Evolutionary conservation across 192 early-diverging fungal species (phyloP).

Genomic region (Coemansia sp.): DNA sequence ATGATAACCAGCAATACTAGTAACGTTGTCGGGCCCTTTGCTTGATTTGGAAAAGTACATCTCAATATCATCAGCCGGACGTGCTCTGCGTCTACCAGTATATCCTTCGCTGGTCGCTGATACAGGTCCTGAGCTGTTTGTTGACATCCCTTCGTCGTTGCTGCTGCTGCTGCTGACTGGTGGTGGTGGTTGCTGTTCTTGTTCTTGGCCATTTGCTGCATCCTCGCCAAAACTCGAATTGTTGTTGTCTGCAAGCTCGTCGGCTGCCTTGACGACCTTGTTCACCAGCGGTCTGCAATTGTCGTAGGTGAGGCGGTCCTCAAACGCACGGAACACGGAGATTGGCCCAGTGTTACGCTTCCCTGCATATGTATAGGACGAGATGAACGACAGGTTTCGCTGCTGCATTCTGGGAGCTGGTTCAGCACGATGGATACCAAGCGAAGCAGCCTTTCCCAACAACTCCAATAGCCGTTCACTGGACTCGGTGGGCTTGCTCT

Average conservation of each 20-base stretch:
- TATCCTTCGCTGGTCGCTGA: background rate
- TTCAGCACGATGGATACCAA: conserved; percentile 34
- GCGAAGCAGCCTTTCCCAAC: conserved; percentile 22
- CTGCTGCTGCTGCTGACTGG: background rate
- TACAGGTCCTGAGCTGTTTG: background rate
- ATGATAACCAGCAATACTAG: conserved; percentile 1
- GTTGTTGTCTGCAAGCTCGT: background rate
- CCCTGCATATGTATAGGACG: conserved; percentile 27
- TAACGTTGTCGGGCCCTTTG: conserved; percentile 18
- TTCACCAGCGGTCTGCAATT: conserved; percentile 34
- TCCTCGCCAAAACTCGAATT: background rate
- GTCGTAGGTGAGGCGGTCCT: conserved; percentile 35
- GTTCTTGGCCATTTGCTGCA: background rate
- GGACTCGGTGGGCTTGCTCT: conserved; percentile 2
- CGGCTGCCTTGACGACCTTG: conserved; percentile 1
- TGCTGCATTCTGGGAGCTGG: conserved; percentile 13
- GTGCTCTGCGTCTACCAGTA: background rate
- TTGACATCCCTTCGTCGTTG: background rate
- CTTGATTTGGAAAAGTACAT: conserved; percentile 10
- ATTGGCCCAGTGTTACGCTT: conserved; percentile 16
- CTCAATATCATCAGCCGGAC: background rate
- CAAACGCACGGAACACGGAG: conserved; percentile 37
- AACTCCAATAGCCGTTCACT: conserved; percentile 35
- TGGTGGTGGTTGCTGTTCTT: background rate
- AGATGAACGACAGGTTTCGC: conserved; percentile 36